Percentiles rank a stretch among this genome's conserved stretches.
Evolutionary conservation across 2,329 filamentous ascomycete genomes (phyloP).

Genomic region (Elsinoe australis): DNA sequence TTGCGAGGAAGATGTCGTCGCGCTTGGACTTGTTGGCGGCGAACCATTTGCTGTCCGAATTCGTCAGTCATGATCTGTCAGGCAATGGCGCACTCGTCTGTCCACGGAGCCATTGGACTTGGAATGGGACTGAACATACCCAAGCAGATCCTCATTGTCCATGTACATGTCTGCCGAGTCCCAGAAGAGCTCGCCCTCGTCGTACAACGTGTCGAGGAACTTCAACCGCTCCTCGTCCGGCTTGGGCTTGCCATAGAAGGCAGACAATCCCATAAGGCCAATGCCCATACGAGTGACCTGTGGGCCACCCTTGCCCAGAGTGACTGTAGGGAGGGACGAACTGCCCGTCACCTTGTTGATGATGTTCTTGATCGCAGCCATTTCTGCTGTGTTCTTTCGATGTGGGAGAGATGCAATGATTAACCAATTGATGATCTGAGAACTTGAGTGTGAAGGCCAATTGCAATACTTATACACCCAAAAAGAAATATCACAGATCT

Average conservation of each 20-base stretch:
- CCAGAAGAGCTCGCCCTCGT: slow-evolving; percentile 47
- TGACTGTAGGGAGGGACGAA: slow-evolving; percentile 36
- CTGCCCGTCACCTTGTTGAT: slow-evolving; percentile 21
- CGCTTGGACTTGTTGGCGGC: slow-evolving; percentile 40
- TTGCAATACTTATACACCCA: no score
- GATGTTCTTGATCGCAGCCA: slow-evolving; percentile 20
- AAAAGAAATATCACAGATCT: no score
- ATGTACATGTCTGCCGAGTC: slow-evolving; percentile 37
- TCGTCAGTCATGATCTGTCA: no score
- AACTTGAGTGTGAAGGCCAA: no score
- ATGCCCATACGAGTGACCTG: slow-evolving; percentile 46
- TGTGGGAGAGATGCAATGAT: no score
- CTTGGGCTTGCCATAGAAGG: slow-evolving; percentile 42
- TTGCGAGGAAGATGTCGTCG: slow-evolving; percentile 44
- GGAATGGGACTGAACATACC: no score
- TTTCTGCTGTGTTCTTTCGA: no score
- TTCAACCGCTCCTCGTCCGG: slow-evolving; percentile 46
- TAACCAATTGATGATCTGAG: no score
- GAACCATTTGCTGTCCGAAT: no score
- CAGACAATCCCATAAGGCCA: slow-evolving; percentile 46
- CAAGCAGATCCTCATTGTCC: slow-evolving; percentile 40
- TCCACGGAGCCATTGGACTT: no score
- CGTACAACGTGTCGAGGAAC: slow-evolving; percentile 46
- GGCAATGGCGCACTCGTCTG: no score
- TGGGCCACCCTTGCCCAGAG: slow-evolving; percentile 47